Base-by-base conservation (phyloP, 164 flowering plant genomes). In the Dillenia suffruticosa region DNA sequence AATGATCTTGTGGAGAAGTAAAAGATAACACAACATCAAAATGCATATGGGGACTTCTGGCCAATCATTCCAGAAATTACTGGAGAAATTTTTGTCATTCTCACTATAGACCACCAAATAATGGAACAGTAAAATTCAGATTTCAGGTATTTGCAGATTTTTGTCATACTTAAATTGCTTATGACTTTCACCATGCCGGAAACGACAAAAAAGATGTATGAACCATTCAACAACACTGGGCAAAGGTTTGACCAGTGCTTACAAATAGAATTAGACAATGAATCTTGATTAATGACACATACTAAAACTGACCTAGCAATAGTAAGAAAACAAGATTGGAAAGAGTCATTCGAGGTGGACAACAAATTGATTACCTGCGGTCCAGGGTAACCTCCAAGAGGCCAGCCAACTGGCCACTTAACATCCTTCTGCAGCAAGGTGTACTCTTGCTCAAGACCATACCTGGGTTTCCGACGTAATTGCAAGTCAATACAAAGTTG, bases 331-430 rank as follows among this genome's bases (percentile, higher is more conserved):
- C 40, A 32, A 32, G 40, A 32, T 32, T 32, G 40, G 5, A 32
- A 32, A 32, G 6, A 4, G 40, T 32, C 6, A 32, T 5, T 32
- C 40, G 5, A 11, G 44, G 57, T 9, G n/a, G 13, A 24, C 14
- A 8, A 13, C 5, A 26, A 24, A 11, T 26, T 52, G 9, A 6
- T 45, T 64, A 79, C 83, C 81, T 79, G 83, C 61, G 84, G 82
- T 3, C 82, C 80, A 19, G 84, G 84, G 49, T 22, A 78, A 15
- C 84, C 84, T 26, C 84, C 84, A 12, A 66, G 10, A 3, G 84
- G 84, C 84, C 82, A 81, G 13, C 84, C 84, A 12, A 81, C 2
- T 3, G 84, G 84, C 84, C 84, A 81, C 9, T 73, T 64, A 14
- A 74, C 60, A 17, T 63, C 47, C 13, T 56, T 63, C 59, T 63